Percentiles rank a stretch among this genome's conserved stretches.
phyloP scores from a whole-genome alignment of 495 filamentous ascomycete genomes.

The Aspergillus cavernicola region DNA sequence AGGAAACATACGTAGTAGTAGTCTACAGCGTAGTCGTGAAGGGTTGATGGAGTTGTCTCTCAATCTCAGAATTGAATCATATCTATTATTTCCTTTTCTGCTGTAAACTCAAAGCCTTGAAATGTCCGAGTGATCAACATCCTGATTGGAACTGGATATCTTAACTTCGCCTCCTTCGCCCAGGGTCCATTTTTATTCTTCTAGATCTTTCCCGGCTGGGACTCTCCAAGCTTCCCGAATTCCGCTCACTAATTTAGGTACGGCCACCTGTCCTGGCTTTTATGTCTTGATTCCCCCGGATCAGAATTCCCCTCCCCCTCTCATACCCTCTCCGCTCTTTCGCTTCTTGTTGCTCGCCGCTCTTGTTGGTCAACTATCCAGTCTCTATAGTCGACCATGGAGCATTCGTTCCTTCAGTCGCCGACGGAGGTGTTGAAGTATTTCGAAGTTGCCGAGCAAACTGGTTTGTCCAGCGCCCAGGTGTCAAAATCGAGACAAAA shows the following conservation, averaged over 20 bases:
- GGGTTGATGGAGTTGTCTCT: neutral
- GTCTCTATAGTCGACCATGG: conserved; percentile 53
- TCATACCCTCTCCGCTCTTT: conserved; percentile 16
- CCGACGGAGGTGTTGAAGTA: conserved; percentile 64
- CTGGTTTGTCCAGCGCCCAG: conserved; percentile 68
- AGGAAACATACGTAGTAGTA: too few species aligned
- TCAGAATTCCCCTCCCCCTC: conserved; percentile 1
- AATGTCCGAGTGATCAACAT: too few species aligned
- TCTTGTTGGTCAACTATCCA: conserved; percentile 18
- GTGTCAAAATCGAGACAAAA: conserved; percentile 59
- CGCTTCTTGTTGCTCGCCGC: conserved; percentile 17
- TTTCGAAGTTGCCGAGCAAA: conserved; percentile 63
- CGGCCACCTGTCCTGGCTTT: conserved; percentile 31
- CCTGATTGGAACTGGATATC: too few species aligned
- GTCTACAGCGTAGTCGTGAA: too few species aligned
- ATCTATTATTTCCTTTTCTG: too few species aligned
- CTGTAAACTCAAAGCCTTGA: too few species aligned
- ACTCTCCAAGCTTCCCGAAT: conserved; percentile 4
- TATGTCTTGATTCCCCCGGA: conserved; percentile 19
- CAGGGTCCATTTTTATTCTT: conserved; percentile 9
- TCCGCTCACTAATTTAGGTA: conserved; percentile 10
- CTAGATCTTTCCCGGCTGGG: conserved; percentile 21
- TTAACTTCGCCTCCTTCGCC: conserved; percentile 14
- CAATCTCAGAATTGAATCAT: too few species aligned
- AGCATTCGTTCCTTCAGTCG: conserved; percentile 70